Evolutionary conservation across 305 asterid genomes (phyloP), one percentile per base, ranked within the genome.

Genomic region (Ajuga reptans): DNA sequence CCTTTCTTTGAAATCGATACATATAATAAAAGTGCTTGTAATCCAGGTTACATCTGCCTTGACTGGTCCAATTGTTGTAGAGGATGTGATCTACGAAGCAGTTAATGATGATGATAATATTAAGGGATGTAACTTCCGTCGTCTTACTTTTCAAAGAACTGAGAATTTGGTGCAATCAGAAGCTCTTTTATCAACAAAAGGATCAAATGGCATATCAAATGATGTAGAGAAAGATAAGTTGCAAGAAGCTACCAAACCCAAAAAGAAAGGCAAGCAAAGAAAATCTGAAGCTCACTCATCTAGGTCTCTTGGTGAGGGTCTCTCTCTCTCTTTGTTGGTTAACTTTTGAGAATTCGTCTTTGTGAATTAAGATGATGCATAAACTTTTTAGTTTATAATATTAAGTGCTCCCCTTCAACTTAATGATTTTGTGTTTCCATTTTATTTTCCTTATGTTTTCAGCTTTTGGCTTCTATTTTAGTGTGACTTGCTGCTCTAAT

Each of bases 121-220:
- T 24, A 67, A 79, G 68, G 89, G 84, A 52, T 77, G 78, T 71
- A 78, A 65, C 52, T 89, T 85, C 76, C 96, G 99, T 15, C 96
- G 98, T 64, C 92, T 94, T 65, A 85, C 81, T 55, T 91, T 94
- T 55, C 83, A 82, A 78, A 89, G 98, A 81, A 64, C 84, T 10
- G 86, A 83, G 76, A 78, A 79, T 74, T 72, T 94, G 84, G 90
- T 94, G 79, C 99, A 94, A 81, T 94, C 97, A 52, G 99, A 94
- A 81, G 96, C 91, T 76, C 84, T 91, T 74, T 77, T 93, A 64
- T 73, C 78, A 65, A 77, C 64, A 68, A 80, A 76, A 69, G 84
- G 76, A 54, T 73, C 83, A 51, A 62, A 53, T 54, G 78, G 27
- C 61, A 60, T 55, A 58, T 10, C 69, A 57, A 71, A 62, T 66